Evolutionary conservation across 257 asterid genomes (phyloP).

Genomic region (Cordia subcordata): DNA sequence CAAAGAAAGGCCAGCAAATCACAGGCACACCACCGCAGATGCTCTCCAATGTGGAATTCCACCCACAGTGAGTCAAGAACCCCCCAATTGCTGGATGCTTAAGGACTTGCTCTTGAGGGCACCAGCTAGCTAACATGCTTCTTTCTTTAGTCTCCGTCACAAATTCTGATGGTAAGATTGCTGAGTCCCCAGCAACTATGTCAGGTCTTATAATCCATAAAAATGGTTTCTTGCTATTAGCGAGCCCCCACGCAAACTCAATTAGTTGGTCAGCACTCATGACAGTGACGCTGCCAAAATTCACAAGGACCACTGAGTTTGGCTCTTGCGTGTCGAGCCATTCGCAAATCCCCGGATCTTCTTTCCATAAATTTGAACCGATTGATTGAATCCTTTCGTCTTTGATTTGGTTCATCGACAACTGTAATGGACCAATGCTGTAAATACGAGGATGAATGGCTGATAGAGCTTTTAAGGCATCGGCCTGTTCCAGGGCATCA

Average conservation of each 20-base stretch:
- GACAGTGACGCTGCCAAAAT: conserved; percentile 51
- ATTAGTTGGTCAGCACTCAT: conserved; percentile 35
- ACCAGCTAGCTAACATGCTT: conserved; percentile 44
- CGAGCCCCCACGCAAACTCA: conserved; percentile 58
- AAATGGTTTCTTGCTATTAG: conserved; percentile 35
- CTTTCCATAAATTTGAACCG: conserved; percentile 45
- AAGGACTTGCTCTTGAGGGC: conserved; percentile 46
- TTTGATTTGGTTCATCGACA: conserved; percentile 24
- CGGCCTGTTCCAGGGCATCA: conserved; percentile 38
- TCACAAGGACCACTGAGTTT: conserved; percentile 44
- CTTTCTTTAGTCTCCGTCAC: conserved; percentile 33
- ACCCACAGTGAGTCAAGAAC: conserved; percentile 50
- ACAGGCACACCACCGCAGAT: conserved; percentile 37
- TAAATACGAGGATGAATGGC: conserved; percentile 23
- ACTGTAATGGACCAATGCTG: conserved; percentile 40
- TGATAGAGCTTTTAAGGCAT: conserved; percentile 24
- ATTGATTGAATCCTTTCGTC: conserved; percentile 15
- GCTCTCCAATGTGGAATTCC: conserved; percentile 51
- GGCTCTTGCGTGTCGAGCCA: conserved; percentile 41
- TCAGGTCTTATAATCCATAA: conserved; percentile 56
- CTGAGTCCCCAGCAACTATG: conserved; percentile 35
- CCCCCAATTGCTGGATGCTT: conserved; percentile 44
- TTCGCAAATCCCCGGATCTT: conserved; percentile 25
- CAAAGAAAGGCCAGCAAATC: conserved; percentile 53
- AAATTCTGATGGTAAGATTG: conserved; percentile 43